These are phyloP conservation scores for Avena eriantha DNA, from an alignment of 176 grass and related monocot species.

Conservation along the genomic window DNA sequence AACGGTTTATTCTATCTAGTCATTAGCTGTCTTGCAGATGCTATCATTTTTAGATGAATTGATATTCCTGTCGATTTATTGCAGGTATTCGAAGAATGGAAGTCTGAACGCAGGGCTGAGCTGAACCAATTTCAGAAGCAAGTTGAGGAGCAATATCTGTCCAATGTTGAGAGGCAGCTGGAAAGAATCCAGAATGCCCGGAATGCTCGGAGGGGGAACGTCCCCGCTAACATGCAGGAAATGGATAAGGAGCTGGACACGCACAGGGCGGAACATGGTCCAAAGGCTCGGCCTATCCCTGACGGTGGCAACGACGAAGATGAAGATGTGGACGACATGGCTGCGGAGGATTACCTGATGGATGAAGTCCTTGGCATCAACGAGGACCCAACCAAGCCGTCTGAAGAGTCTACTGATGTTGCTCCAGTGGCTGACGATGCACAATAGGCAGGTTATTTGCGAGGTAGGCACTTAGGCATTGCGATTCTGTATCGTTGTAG, in stretches of 20 bases:
- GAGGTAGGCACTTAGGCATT: conserved; percentile 9
- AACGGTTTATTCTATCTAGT: background rate
- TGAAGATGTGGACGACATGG: conserved; percentile 86
- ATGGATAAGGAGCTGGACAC: conserved; percentile 98
- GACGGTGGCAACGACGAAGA: conserved; percentile 71
- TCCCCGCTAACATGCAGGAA: conserved; percentile 75
- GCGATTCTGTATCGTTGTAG: background rate
- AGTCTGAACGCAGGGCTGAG: conserved; percentile 66
- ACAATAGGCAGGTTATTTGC: conserved; percentile 36
- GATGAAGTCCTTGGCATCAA: conserved; percentile 83
- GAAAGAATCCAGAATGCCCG: conserved; percentile 84
- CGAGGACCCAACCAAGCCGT: conserved; percentile 50
- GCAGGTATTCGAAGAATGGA: conserved; percentile 88
- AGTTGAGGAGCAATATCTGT: conserved; percentile 80
- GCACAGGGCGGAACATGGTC: conserved; percentile 85
- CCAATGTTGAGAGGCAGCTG: conserved; percentile 82
- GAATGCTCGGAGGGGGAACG: conserved; percentile 57
- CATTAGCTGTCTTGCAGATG: background rate
- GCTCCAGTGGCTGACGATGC: conserved; percentile 26
- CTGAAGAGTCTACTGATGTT: conserved; percentile 51
- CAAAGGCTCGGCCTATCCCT: conserved; percentile 70
- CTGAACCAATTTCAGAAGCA: conserved; percentile 81
- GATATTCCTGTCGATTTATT: conserved; percentile 15
- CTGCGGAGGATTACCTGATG: conserved; percentile 79
- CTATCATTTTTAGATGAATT: background rate